phyloP scores from a whole-genome alignment of 345 rosid species.

The Acer negundo region DNA sequence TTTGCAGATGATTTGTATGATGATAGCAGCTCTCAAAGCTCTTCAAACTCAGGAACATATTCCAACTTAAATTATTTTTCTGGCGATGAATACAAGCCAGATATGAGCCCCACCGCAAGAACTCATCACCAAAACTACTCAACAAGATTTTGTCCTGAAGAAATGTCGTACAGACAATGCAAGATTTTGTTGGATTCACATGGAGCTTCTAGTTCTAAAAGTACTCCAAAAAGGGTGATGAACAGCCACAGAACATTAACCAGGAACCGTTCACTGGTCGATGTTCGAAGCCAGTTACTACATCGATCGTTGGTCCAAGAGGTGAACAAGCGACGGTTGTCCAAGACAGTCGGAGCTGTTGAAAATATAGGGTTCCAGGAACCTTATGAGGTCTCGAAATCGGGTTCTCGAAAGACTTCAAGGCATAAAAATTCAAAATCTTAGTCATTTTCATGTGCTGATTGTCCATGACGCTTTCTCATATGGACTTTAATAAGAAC shows the following conservation, averaged over 20 bases:
- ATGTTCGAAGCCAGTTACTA: conserved; percentile 58
- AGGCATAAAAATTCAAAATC: conserved; percentile 30
- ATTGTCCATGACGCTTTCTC: neutral
- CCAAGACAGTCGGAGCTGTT: conserved; percentile 75
- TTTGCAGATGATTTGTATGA: conserved; percentile 66
- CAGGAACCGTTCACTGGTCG: conserved; percentile 69
- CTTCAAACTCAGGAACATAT: conserved; percentile 62
- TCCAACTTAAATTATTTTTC: conserved; percentile 52
- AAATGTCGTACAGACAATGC: conserved; percentile 39
- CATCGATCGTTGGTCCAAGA: conserved; percentile 67
- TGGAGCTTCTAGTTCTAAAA: conserved; percentile 42
- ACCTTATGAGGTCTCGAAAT: conserved; percentile 46
- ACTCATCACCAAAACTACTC: conserved; percentile 29
- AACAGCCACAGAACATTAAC: conserved; percentile 36
- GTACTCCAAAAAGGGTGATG: conserved; percentile 26
- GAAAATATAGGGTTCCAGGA: conserved; percentile 70
- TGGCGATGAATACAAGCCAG: conserved; percentile 45
- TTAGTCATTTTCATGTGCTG: neutral
- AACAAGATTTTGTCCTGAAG: conserved; percentile 59
- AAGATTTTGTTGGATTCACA: conserved; percentile 36
- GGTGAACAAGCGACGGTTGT: conserved; percentile 54
- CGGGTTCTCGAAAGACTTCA: conserved; percentile 19
- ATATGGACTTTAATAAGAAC: neutral
- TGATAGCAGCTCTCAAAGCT: conserved; percentile 68
- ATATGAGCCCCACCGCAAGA: conserved; percentile 25